Base-by-base conservation (phyloP, 768 basidiomycete species). In the Tylopilus sp. region DNA sequence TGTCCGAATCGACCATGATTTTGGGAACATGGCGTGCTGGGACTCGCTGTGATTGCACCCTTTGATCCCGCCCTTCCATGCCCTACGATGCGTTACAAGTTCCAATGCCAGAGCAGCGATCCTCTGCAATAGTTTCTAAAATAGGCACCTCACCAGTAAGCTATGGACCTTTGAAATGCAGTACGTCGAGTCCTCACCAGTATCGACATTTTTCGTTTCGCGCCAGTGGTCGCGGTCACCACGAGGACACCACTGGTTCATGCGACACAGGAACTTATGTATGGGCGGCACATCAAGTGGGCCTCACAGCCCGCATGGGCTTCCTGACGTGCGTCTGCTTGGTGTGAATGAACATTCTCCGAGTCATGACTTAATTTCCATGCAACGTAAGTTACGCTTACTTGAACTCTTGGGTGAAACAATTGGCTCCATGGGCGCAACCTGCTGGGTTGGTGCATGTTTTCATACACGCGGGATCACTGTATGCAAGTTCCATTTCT, bases 181-280 rank as follows among this genome's bases (percentile, higher is more conserved):
- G 40, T 56, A 47, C 30, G 35, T 59, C 31, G 50, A 59, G 40
- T 41, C 42, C 65, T 63, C 50, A 67, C 65, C 64, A 68, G 52
- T 55, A 67, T 61, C 26, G 65, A 43, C 65, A 67, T 67, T 41
- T 52, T 53, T 61, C 26, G 47, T 51, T 61, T 57, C 58, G 56
- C 48, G n/a, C n/a, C n/a, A n/a, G 54, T 50, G 53, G 48, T 57
- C 59, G 57, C 36, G 48, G 49, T 52, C 36, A 52, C 63, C 66
- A 68, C 64, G 61, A 61, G 61, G 59, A 52, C 43, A 30, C 47
- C 40, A 30, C 43, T 49, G 52, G 21, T 47, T 41, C 51, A n/a
- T 51, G 45, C 64, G 48, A 45, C 9, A 25, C 48, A 53, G 53
- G 50, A 55, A 57, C 51, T 61, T 66, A 57, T 59, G 63, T 67